phyloP scores from a whole-genome alignment of 768 basidiomycete genomes.

The Termitomyces sp. region DNA sequence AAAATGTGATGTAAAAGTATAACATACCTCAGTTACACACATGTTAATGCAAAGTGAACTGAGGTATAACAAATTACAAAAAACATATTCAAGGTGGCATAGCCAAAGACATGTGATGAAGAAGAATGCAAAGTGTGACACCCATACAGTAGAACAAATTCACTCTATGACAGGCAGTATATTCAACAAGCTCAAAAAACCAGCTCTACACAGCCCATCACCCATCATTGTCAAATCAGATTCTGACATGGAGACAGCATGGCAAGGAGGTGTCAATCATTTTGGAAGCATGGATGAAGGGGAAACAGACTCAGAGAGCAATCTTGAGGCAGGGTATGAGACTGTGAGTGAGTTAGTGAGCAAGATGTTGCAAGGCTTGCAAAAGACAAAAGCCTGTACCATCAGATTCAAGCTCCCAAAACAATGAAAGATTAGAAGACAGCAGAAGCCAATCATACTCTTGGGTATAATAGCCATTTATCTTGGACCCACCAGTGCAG shows the following conservation, averaged over 20 bases:
- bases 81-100: too few relatives aligned
- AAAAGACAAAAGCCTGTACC: neutral
- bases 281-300: neutral
- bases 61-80: too few relatives aligned
- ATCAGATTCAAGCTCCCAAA: neutral
- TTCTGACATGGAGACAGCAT: neutral
- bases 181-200: neutral
- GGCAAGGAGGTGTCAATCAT: neutral
- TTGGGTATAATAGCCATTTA: conserved; percentile 15
- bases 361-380: neutral
- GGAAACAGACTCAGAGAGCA: neutral
- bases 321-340: neutral
- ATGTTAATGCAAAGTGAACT: too few relatives aligned
- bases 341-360: neutral
- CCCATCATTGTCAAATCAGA: neutral
- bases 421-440: conserved; percentile 15
- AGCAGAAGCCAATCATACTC: conserved; percentile 12
- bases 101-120: too few relatives aligned
- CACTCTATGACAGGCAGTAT: too few relatives aligned
- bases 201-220: neutral
- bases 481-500: neutral
- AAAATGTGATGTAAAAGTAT: too few relatives aligned
- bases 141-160: too few relatives aligned
- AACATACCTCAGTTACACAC: too few relatives aligned
- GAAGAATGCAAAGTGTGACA: too few relatives aligned